Evolutionary conservation across 371 early-diverging fungal species (phyloP).

Genomic region (Synchytrium microbalum): DNA sequence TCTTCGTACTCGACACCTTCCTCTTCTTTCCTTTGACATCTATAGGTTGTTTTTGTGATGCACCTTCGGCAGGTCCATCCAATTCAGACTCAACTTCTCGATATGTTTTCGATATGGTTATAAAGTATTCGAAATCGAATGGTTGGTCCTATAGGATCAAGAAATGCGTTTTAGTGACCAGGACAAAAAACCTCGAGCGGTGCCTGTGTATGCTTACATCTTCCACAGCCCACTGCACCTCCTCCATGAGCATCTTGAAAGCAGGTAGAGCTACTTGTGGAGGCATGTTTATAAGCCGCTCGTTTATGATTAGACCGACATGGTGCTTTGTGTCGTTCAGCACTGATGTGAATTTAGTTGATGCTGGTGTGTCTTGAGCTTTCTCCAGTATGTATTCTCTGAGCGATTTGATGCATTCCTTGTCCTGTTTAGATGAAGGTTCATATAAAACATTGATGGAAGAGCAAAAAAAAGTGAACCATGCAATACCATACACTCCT

Average conservation of each 20-base stretch:
- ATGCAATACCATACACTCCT: neutral
- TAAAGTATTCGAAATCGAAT: slow-evolving; percentile 62
- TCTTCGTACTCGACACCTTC: slow-evolving; percentile 8
- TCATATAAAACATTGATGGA: neutral
- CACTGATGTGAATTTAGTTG: slow-evolving; percentile 4
- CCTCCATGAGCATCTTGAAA: slow-evolving; percentile 79
- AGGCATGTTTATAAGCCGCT: slow-evolving; percentile 93
- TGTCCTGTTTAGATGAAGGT: slow-evolving; percentile 39
- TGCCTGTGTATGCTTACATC: slow-evolving; percentile 38
- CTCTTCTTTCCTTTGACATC: slow-evolving; percentile 22
- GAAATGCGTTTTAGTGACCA: neutral
- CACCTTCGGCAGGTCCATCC: slow-evolving; percentile 47
- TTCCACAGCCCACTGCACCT: slow-evolving; percentile 66
- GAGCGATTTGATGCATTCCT: slow-evolving; percentile 46
- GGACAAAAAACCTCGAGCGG: neutral
- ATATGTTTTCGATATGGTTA: slow-evolving; percentile 79
- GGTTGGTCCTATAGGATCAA: slow-evolving; percentile 10
- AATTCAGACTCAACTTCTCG: slow-evolving; percentile 59
- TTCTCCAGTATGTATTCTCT: slow-evolving; percentile 57
- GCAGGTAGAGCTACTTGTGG: slow-evolving; percentile 83
- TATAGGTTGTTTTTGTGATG: neutral
- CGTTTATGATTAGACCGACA: slow-evolving; percentile 73
- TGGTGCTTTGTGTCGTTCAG: slow-evolving; percentile 10
- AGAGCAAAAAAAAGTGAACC: neutral
- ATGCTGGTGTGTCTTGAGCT: slow-evolving; percentile 42